Evolutionary conservation across 345 rosid genomes (phyloP), one percentile per base, ranked within the genome.

Genomic region (Salix dunnii): DNA sequence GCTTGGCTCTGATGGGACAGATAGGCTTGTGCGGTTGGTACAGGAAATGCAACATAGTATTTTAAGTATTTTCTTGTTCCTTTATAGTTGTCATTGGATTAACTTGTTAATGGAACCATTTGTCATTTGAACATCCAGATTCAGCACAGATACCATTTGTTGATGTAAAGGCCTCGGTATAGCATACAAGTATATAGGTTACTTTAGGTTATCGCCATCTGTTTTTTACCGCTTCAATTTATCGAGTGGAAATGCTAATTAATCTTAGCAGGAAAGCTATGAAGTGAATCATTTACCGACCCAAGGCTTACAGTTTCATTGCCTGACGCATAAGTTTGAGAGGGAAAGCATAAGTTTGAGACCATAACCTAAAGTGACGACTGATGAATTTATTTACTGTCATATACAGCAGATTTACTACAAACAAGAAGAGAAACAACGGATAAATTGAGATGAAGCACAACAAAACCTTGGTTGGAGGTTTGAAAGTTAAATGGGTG

Each of bases 91-190:
- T 38, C n/a, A 0, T 4, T 74, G 4, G 20, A 55, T 23, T n/a
- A 33, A 46, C 23, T 36, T 3, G 31, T 18, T 64, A 16, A 51
- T 38, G 7, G n/a, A 55, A 36, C 25, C 8, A 31, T 14, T 38
- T 78, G 38, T 36, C 13, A 5, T 67, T n/a, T 7, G 76, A 58
- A 74, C 68, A 78, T 81, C n/a, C 97, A 94, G 99, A 85, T 96
- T 85, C 98, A 91, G 84, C 95, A 86, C 72, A 94, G 89, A 80
- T 94, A 94, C 93, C 98, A 28, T 82, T 89, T 58, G 46, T 10
- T 8, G 46, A 42, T 42, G 11, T 42, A 2, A 42, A 42, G 46
- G 46, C 17, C 55, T 49, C 55, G 1, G 9, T 18, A n/a, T n/a
- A n/a, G n/a, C n/a, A n/a, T n/a, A n/a, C n/a, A n/a, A n/a, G n/a